phyloP scores from a whole-genome alignment of 1,284 basidiomycete genomes.

The Rhizoctonia solani region DNA sequence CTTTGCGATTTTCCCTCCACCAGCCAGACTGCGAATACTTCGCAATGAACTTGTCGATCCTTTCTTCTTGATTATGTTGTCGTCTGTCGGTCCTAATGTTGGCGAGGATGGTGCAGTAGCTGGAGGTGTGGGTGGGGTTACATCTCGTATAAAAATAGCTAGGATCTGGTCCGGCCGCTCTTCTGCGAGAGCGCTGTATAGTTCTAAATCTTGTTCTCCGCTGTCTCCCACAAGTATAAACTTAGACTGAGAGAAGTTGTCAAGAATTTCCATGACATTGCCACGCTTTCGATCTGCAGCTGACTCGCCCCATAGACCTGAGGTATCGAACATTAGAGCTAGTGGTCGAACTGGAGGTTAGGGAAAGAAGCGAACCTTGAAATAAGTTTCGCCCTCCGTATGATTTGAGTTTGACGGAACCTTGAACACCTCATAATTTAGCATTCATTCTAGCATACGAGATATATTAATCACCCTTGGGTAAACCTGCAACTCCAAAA shows the following conservation, averaged over 20 bases:
- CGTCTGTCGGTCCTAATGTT: not conserved
- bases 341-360: slow-evolving; percentile 15
- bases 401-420: slow-evolving; percentile 73
- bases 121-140: slow-evolving; percentile 48
- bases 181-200: slow-evolving; percentile 72
- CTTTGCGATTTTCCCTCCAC: slow-evolving; percentile 10
- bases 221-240: slow-evolving; percentile 88
- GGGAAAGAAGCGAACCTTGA: slow-evolving; percentile 56
- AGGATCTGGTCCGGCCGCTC: slow-evolving; percentile 68
- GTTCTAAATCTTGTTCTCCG: slow-evolving; percentile 86
- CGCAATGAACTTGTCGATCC: slow-evolving; percentile 64
- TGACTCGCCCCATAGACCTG: slow-evolving; percentile 53
- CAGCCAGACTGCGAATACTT: slow-evolving; percentile 39
- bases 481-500: slow-evolving; percentile 67
- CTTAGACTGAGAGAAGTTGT: slow-evolving; percentile 69
- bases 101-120: slow-evolving; percentile 41
- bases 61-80: slow-evolving; percentile 24
- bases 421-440: slow-evolving; percentile 43
- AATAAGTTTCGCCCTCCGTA: slow-evolving; percentile 83
- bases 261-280: slow-evolving; percentile 73
- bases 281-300: slow-evolving; percentile 75
- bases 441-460: slow-evolving; percentile 36
- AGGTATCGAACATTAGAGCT: not conserved
- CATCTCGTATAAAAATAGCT: slow-evolving; percentile 79
- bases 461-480: slow-evolving; percentile 54